Evolutionary conservation across 2,329 filamentous ascomycete genomes (phyloP).

Genomic region (Arthrobotrys conoides): DNA sequence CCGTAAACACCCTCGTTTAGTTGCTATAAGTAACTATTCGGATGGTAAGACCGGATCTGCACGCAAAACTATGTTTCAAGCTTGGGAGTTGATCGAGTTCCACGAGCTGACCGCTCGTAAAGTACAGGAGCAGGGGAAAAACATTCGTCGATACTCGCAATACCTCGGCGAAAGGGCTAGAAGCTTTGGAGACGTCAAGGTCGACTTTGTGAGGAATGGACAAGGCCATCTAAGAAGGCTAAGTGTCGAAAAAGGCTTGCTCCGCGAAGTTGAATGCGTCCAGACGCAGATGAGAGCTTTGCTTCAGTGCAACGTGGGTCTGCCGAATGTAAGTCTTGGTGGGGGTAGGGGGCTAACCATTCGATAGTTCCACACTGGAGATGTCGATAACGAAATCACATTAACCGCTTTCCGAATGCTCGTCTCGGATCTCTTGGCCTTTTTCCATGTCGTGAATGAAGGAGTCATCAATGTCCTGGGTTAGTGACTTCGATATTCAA

Average conservation of each 20-base stretch:
- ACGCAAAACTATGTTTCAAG: conserved; percentile 45
- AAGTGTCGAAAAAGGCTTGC: conserved; percentile 88
- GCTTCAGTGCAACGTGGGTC: conserved; percentile 84
- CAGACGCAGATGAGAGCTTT: conserved; percentile 89
- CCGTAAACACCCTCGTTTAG: conserved; percentile 82
- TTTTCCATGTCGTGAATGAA: conserved; percentile 97
- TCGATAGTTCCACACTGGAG: conserved; percentile 81
- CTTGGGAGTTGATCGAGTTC: conserved; percentile 51
- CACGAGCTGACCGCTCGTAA: conserved; percentile 60
- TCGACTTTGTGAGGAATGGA: conserved; percentile 88
- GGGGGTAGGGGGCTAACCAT: conserved; percentile 40
- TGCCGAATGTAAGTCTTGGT: background rate
- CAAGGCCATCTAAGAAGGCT: conserved; percentile 87
- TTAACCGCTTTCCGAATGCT: conserved; percentile 92
- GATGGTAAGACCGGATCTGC: conserved; percentile 76
- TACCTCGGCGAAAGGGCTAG: conserved; percentile 87
- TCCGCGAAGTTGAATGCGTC: conserved; percentile 91
- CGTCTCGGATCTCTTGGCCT: conserved; percentile 86
- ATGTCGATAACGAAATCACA: conserved; percentile 93
- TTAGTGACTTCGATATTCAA: conserved; percentile 68
- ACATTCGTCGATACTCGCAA: conserved; percentile 90
- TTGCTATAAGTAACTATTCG: conserved; percentile 91
- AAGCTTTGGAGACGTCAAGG: conserved; percentile 85
- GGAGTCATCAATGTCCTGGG: conserved; percentile 96
- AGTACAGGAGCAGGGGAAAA: conserved; percentile 95